Evolutionary conservation across 148 eudicot species (phyloP).

Genomic region (Rhododendron kiyosumense): DNA sequence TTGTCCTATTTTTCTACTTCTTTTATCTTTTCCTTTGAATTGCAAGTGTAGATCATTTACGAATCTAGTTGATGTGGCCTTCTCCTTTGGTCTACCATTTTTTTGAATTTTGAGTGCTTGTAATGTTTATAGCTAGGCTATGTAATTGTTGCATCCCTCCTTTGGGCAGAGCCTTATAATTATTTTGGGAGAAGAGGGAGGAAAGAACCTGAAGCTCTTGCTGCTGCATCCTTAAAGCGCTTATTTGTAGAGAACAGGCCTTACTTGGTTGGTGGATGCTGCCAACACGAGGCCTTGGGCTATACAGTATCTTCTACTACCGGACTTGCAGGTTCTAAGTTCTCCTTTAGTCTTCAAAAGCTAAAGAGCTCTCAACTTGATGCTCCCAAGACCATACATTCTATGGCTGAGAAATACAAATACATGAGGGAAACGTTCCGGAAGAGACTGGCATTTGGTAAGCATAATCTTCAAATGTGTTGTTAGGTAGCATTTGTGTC

Average conservation of each 20-base stretch:
- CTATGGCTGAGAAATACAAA: slow-evolving; percentile 83
- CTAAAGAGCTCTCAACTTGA: slow-evolving; percentile 29
- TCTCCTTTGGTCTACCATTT: neutral
- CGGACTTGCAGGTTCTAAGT: slow-evolving; percentile 34
- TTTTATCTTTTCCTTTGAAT: neutral
- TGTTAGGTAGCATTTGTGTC: neutral
- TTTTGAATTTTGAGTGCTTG: neutral
- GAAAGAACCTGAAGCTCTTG: slow-evolving; percentile 80
- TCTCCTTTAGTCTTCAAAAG: slow-evolving; percentile 32
- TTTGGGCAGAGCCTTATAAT: slow-evolving; percentile 75
- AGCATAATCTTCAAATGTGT: slow-evolving; percentile 12
- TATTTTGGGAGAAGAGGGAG: slow-evolving; percentile 78
- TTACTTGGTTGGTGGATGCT: slow-evolving; percentile 73
- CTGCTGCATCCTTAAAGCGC: slow-evolving; percentile 84
- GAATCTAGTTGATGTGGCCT: neutral
- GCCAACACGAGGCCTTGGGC: slow-evolving; percentile 44
- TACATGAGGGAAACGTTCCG: slow-evolving; percentile 74
- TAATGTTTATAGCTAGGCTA: neutral
- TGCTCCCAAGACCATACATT: slow-evolving; percentile 46
- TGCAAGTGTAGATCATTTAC: neutral
- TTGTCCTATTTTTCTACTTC: neutral
- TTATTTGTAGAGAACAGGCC: slow-evolving; percentile 78
- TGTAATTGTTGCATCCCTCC: slow-evolving; percentile 9
- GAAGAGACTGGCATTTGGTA: slow-evolving; percentile 92
- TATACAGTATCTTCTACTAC: slow-evolving; percentile 23